A percentile compares a stretch with the other conserved stretches of the same genome.
Conservation (phyloP, 768 basidiomycete genomes). For the Ramaria sp. region DNA sequence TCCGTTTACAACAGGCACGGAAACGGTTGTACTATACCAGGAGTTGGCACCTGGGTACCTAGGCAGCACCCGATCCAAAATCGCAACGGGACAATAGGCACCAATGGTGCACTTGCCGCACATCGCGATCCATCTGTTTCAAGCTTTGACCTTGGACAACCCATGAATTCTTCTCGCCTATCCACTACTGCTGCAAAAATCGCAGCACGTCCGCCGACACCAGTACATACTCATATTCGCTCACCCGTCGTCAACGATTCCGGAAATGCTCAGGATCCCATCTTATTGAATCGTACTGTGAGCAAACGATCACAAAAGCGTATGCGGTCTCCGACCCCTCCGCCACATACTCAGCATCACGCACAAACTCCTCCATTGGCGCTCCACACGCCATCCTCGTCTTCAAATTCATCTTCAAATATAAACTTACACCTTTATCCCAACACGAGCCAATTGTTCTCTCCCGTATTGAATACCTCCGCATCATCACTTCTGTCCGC, state of each 20-base stretch:
- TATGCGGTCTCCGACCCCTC: constrained; percentile 23
- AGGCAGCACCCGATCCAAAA: neutral
- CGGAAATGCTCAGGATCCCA: constrained; percentile 1
- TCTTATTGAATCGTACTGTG: constrained; percentile 5
- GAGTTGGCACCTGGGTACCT: neutral
- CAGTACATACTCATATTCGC: constrained; percentile 27
- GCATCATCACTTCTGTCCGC: constrained; percentile 69
- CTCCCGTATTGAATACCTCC: constrained; percentile 63
- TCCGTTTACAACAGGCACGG: constrained; percentile 17
- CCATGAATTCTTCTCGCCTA: neutral
- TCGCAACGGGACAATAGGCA: neutral
- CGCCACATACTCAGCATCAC: constrained; percentile 1
- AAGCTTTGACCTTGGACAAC: constrained; percentile 3
- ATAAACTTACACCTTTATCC: neutral
- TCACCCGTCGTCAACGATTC: constrained; percentile 38
- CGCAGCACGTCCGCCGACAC: constrained; percentile 5
- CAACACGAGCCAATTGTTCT: constrained; percentile 30
- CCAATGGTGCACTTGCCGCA: neutral
- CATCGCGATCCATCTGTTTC: constrained; percentile 2
- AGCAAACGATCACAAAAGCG: constrained; percentile 40
- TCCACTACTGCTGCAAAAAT: neutral
- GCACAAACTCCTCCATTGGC: constrained; percentile 7
- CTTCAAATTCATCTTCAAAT: constrained; percentile 10
- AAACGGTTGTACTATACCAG: neutral
- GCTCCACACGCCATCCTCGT: constrained; percentile 7